These are phyloP conservation scores for Thymus mandschuricus DNA, from an alignment of 257 asterid species.

Conservation along the genomic window DNA sequence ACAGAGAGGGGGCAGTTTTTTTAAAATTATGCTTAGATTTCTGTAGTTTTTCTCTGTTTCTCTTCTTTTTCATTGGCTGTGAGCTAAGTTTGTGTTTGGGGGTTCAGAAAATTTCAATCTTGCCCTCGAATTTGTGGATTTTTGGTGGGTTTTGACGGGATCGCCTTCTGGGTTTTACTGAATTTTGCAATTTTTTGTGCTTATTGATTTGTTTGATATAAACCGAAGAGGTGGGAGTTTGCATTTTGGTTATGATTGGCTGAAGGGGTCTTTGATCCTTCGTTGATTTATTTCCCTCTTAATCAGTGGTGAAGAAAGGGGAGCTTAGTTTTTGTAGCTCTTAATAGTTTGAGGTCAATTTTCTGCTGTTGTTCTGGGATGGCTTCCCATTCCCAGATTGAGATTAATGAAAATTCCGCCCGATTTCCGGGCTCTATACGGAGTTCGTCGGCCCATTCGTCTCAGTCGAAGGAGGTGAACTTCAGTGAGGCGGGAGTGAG, in stretches of 20 bases:
- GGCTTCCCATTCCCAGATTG: constrained; percentile 57
- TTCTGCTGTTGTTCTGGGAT: constrained; percentile 40
- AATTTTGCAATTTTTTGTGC: constrained; percentile 6
- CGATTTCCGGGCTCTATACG: constrained; percentile 40
- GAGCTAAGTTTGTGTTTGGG: constrained; percentile 25
- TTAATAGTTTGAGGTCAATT: constrained; percentile 36
- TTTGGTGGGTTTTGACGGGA: constrained; percentile 39
- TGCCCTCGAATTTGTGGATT: constrained; percentile 17
- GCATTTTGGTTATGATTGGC: constrained; percentile 19
- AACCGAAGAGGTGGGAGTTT: constrained; percentile 6
- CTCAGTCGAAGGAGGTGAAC: constrained; percentile 64
- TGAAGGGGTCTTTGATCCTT: background rate
- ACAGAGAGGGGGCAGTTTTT: constrained; percentile 20
- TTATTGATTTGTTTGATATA: constrained; percentile 12
- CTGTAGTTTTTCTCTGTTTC: constrained; percentile 11
- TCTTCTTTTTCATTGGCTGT: constrained; percentile 12
- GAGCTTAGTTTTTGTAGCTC: background rate
- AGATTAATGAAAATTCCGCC: constrained; percentile 39
- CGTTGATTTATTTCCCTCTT: too few species aligned
- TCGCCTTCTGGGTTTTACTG: constrained; percentile 37
- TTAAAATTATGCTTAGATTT: background rate
- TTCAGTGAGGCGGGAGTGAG: constrained; percentile 59
- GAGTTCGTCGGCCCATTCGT: constrained; percentile 54
- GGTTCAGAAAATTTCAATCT: background rate
- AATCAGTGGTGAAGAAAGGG: too few species aligned